Evolutionary conservation across 306 rosid species (phyloP), one percentile per base, ranked within the genome.

Genomic region (Alnus rubra): DNA sequence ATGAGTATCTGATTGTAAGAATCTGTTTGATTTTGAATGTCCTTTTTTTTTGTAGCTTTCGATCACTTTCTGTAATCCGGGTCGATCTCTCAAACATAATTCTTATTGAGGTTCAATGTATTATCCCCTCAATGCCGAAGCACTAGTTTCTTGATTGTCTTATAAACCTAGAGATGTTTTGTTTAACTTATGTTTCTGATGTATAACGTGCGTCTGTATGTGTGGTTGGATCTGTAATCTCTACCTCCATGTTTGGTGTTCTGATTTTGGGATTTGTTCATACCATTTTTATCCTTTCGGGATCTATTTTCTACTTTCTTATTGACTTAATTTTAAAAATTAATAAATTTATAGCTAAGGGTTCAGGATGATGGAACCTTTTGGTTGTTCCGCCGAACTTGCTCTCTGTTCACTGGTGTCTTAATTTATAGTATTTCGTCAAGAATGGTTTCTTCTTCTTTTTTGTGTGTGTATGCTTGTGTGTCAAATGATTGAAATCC

Each of bases 61-160:
- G 60, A 67, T 69, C 60, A 50, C 60, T 51, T 18, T 28, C 39
- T 52, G 58, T 67, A 18, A 60, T 60, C 7, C 50, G 53, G 4
- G 67, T 78, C 5, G 51, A 23, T 59, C 63, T 54, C 13, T 75
- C 19, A 60, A 51, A 55, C 42, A 28, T 55, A n/a, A 16, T 69
- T 47, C 10, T 30, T 65, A 3, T 64, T 37, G 10, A 12, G 76
- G 60, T 59, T 54, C 35, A 15, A 48, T 49, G 30, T 64, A 71
- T 74, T 78, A 78, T 56, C 14, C 58, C 31, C 68, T 80, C 49
- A 71, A 71, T 87, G 77, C 81, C 39, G 37, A 70, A 13, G 67
- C 68, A 74, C 83, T 68, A 30, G 9, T 75, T 5, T 74, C 47
- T 33, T 33, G 0, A 13, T 31, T 13, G 10, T 62, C 0, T 15